Evolutionary conservation across 495 filamentous ascomycete species (phyloP).

Genomic region (Emericellopsis terricola): DNA sequence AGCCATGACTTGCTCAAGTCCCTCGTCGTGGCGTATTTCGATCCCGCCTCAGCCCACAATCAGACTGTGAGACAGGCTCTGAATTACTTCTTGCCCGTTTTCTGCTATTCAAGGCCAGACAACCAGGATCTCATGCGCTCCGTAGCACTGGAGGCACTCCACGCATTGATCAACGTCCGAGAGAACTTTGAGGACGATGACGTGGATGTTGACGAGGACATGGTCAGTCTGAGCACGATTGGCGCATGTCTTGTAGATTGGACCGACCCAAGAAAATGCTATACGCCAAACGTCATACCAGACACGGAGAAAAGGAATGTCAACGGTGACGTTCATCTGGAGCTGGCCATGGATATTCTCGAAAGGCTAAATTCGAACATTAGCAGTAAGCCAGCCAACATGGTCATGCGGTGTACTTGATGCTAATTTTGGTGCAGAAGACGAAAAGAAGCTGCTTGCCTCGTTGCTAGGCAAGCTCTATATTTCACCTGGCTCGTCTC

Average conservation of each 20-base stretch:
- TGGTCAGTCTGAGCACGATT: constrained; percentile 57
- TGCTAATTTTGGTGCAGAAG: constrained; percentile 31
- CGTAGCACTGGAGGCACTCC: constrained; percentile 51
- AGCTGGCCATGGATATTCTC: constrained; percentile 44
- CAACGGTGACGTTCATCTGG: constrained; percentile 48
- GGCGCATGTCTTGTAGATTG: constrained; percentile 76
- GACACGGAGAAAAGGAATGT: constrained; percentile 40
- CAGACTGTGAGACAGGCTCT: constrained; percentile 77
- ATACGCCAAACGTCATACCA: constrained; percentile 43
- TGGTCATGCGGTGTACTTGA: background rate
- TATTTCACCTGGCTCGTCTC: constrained; percentile 40
- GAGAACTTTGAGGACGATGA: constrained; percentile 62
- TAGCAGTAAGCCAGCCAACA: constrained; percentile 31
- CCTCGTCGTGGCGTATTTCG: constrained; percentile 74
- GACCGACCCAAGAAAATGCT: constrained; percentile 84
- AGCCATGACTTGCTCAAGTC: constrained; percentile 59
- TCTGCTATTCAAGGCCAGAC: constrained; percentile 62
- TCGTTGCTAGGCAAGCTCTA: constrained; percentile 68
- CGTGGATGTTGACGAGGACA: constrained; percentile 61
- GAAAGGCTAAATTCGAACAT: constrained; percentile 33
- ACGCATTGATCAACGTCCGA: constrained; percentile 43
- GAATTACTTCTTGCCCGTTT: constrained; percentile 91
- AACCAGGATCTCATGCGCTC: constrained; percentile 66
- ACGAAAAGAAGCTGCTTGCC: constrained; percentile 71
- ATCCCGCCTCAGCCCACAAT: constrained; percentile 67